A percentile compares a stretch with the other conserved stretches of the same genome.
Evolutionary conservation across 805 yeast species (phyloP).

Genomic region (Starmerella tilneyi): DNA sequence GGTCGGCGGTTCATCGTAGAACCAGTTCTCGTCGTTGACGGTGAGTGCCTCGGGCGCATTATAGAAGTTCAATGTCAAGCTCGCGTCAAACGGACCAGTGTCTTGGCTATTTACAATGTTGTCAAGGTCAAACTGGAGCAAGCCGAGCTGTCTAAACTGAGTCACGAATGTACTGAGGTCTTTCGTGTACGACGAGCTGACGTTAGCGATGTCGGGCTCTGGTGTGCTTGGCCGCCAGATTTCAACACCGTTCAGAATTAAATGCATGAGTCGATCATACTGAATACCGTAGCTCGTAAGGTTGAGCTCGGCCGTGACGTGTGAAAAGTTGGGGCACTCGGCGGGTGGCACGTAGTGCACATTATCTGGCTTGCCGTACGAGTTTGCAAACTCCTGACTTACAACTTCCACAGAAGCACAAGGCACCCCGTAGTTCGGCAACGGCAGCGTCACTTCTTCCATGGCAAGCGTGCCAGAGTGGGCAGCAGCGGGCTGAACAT

Average conservation of each 20-base stretch:
- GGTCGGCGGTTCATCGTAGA: constrained; percentile 1
- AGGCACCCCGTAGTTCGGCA: constrained; percentile 16
- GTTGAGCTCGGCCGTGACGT: constrained; percentile 29
- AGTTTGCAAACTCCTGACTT: constrained; percentile 28
- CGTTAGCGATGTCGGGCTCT: constrained; percentile 50
- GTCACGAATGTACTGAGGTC: constrained; percentile 53
- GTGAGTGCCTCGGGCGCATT: constrained; percentile 21
- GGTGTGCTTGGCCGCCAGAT: constrained; percentile 71
- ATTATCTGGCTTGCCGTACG: constrained; percentile 29
- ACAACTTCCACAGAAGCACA: constrained; percentile 17
- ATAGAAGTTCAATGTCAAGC: constrained; percentile 45
- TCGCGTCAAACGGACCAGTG: constrained; percentile 50
- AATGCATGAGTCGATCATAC: constrained; percentile 33
- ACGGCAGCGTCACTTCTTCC: constrained; percentile 14
- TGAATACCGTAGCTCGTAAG: constrained; percentile 31
- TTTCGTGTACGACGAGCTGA: constrained; percentile 45
- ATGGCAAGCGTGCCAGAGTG: not conserved
- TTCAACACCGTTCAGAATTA: constrained; percentile 48
- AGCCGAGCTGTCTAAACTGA: constrained; percentile 38
- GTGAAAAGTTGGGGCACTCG: constrained; percentile 27
- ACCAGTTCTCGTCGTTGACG: constrained; percentile 17
- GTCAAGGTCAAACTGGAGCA: constrained; percentile 50
- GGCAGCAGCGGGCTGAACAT: too few species aligned
- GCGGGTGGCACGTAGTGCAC: constrained; percentile 29
- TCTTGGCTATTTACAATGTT: constrained; percentile 42